phyloP scores from a whole-genome alignment of 2,329 filamentous ascomycete genomes.

The Fonsecaea nubica region DNA sequence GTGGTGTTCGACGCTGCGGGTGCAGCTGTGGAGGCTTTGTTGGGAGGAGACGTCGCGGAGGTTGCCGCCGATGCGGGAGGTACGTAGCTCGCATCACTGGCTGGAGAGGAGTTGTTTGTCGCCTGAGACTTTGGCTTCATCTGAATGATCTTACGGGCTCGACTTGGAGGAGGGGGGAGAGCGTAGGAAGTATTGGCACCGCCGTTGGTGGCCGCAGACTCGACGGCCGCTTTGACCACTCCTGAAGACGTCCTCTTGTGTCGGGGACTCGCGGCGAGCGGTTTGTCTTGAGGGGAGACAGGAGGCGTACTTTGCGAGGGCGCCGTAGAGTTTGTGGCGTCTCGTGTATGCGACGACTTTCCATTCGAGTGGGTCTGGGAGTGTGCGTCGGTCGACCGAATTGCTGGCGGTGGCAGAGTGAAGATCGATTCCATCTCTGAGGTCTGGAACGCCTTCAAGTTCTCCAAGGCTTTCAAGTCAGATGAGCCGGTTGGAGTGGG shows the following conservation, averaged over 20 bases:
- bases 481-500: conserved; percentile 81
- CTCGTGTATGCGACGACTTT: conserved; percentile 55
- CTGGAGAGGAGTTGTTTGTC: conserved; percentile 50
- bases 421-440: conserved; percentile 68
- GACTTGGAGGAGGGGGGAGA: conserved; percentile 87
- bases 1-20: conserved; percentile 37
- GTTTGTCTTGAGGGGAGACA: conserved; percentile 42
- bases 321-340: conserved; percentile 49
- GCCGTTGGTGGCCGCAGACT: conserved; percentile 7
- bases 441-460: conserved; percentile 25
- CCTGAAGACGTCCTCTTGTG: conserved; percentile 39
- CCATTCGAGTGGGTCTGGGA: conserved; percentile 50
- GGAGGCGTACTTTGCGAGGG: conserved; percentile 45
- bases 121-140: conserved; percentile 76
- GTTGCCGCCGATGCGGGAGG: conserved; percentile 36
- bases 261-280: conserved; percentile 32
- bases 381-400: conserved; percentile 57
- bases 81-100: conserved; percentile 32
- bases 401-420: conserved; percentile 77
- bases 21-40: conserved; percentile 35
- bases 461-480: conserved; percentile 75
- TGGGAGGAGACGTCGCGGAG: conserved; percentile 15
- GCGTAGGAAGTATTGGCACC: conserved; percentile 71
- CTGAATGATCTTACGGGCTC: conserved; percentile 95
- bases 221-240: conserved; percentile 38